phyloP scores from a whole-genome alignment of 179 eudicot genomes.

The Beta macrorhiza region DNA sequence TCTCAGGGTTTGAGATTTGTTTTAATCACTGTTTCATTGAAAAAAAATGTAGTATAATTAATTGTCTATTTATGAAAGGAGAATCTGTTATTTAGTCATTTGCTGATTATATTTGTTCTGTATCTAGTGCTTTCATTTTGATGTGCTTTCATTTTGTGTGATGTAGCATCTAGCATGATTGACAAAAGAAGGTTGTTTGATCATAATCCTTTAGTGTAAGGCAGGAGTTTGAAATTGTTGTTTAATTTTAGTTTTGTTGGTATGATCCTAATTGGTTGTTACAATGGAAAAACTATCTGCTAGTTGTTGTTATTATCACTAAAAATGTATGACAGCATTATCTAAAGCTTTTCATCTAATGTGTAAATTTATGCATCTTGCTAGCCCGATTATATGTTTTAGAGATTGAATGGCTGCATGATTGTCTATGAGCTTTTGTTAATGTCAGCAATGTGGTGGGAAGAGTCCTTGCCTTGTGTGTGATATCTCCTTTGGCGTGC shows the following conservation, averaged over 20 bases:
- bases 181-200: not conserved
- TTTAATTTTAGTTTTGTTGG: not conserved
- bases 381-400: not conserved
- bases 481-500: not conserved
- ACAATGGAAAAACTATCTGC: not conserved
- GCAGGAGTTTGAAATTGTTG: not conserved
- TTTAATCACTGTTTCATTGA: not conserved
- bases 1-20: constrained; percentile 54
- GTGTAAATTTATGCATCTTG: not conserved
- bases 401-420: not conserved
- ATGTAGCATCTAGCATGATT: not conserved
- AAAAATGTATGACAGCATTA: not conserved
- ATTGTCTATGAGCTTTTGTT: not conserved
- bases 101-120: not conserved
- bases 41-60: not conserved
- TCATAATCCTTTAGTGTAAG: not conserved
- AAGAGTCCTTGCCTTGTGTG: not conserved
- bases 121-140: not conserved
- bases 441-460: not conserved
- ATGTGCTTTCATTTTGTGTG: not conserved
- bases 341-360: no score
- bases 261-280: not conserved
- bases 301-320: not conserved
- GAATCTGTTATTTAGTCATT: not conserved
- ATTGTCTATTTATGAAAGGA: constrained; percentile 6